Base-by-base conservation (phyloP, 257 asterid species). In the Lavandula angustifolia region DNA sequence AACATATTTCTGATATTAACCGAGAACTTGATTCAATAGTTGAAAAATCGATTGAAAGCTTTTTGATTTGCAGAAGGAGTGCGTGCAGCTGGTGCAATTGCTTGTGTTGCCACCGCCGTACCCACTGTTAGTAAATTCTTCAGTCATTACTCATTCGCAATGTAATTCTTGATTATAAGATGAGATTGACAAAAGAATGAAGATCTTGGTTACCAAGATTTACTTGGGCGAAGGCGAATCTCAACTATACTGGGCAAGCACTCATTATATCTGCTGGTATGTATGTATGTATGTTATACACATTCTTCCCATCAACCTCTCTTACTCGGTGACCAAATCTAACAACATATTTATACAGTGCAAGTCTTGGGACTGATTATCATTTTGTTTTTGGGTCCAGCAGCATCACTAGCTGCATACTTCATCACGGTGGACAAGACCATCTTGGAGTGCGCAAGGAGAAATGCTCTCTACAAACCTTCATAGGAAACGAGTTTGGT, bases 161-260 rank as follows among this genome's bases (percentile, higher is more conserved):
- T n/a, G n/a, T n/a, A n/a, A n/a, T n/a, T n/a, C n/a, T n/a, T n/a
- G n/a, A n/a, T n/a, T n/a, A n/a, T n/a, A n/a, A n/a, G 27, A 22
- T 22, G 27, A 0, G 27, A 0, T 22, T 22, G 27, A 22, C 71
- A 27, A 71, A n/a, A n/a, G n/a, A n/a, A n/a, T n/a, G n/a, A n/a
- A n/a, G n/a, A n/a, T n/a, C n/a, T n/a, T n/a, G n/a, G n/a, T n/a
- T n/a, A n/a, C n/a, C n/a, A n/a, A n/a, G n/a, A n/a, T n/a, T 89
- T 73, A 94, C 91, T 53, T 87, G 96, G 96, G 96, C 96, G 27
- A 89, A 87, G 87, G 89, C 94, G 16, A 83, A 89, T 75, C 78
- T 89, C 75, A 89, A 89, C 71, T 80, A 86, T 51, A 89, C 95
- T 59, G 95, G 77, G 10, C 95, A 89, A 73, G 96, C 96, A 62